Conservation (phyloP, 2,329 filamentous ascomycete species). For the Neopestalotiopsis clavispora region DNA sequence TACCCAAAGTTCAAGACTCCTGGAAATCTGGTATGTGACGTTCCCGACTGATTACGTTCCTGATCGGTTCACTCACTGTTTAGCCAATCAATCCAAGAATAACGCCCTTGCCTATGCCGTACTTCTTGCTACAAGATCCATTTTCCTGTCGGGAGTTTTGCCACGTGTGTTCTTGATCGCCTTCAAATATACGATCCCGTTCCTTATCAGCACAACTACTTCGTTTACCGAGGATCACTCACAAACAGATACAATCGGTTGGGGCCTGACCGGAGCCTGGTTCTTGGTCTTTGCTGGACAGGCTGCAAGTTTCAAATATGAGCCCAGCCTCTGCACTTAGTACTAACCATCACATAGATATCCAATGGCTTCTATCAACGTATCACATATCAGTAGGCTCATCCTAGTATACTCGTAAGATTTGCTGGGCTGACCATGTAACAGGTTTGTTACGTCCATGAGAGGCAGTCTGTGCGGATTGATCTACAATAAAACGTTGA, state of each 20-base stretch:
- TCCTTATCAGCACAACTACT: conserved; percentile 40
- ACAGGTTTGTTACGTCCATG: not conserved
- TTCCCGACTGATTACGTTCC: too few species aligned
- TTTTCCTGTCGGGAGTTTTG: conserved; percentile 28
- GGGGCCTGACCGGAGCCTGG: not conserved
- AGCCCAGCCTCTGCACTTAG: not conserved
- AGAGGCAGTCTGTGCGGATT: not conserved
- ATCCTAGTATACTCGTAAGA: too few species aligned
- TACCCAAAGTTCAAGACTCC: too few species aligned
- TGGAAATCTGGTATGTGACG: too few species aligned
- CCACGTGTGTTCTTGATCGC: conserved; percentile 23
- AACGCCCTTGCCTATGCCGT: conserved; percentile 20
- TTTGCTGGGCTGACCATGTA: not conserved
- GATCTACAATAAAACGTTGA: not conserved
- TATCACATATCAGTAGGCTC: not conserved
- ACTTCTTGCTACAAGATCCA: conserved; percentile 21
- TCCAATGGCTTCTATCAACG: not conserved
- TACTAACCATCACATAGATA: not conserved
- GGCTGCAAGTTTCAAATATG: not conserved
- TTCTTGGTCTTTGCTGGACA: not conserved
- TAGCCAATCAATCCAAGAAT: conserved; percentile 7
- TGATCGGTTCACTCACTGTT: too few species aligned
- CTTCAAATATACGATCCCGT: conserved; percentile 45
- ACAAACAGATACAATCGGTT: not conserved
- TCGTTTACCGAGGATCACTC: not conserved